Evolutionary conservation across 2,329 filamentous ascomycete species (phyloP).

Genomic region (Pseudogymnoascus sp.): DNA sequence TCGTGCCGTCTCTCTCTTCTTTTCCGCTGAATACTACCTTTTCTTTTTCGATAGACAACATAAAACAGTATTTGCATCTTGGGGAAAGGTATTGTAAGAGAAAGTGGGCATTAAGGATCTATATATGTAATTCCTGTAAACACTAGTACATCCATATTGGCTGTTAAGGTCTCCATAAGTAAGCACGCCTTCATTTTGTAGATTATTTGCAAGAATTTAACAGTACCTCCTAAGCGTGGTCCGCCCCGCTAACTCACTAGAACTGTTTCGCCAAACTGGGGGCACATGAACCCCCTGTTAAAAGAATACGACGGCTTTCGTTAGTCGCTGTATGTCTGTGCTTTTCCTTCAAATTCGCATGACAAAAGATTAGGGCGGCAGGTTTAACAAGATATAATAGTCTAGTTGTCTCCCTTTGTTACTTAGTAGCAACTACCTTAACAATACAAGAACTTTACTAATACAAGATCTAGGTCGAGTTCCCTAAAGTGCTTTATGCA

Average conservation of each 20-base stretch:
- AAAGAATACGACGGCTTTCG: neutral
- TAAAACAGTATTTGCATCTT: neutral
- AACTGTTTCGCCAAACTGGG: neutral
- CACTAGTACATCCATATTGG: neutral
- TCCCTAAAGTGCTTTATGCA: constrained; percentile 16
- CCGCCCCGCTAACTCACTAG: neutral
- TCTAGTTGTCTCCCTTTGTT: no score
- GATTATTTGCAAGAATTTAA: neutral
- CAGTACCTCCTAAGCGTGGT: neutral
- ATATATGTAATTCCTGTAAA: neutral
- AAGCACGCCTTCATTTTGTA: neutral
- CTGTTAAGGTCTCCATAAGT: neutral
- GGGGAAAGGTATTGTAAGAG: neutral
- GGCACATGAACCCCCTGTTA: no score
- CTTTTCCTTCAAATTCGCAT: neutral
- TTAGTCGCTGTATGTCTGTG: neutral
- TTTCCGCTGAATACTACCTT: neutral
- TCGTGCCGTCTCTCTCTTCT: neutral
- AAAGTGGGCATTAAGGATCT: neutral
- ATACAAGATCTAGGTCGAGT: neutral
- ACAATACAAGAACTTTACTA: neutral
- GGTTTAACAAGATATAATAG: no score
- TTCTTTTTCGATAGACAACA: neutral
- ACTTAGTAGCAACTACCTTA: no score
- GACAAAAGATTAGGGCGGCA: neutral